These are phyloP conservation scores for Phytophthora pinifolia DNA, from an alignment of 352 stramenopile species.

Conservation along the genomic window DNA sequence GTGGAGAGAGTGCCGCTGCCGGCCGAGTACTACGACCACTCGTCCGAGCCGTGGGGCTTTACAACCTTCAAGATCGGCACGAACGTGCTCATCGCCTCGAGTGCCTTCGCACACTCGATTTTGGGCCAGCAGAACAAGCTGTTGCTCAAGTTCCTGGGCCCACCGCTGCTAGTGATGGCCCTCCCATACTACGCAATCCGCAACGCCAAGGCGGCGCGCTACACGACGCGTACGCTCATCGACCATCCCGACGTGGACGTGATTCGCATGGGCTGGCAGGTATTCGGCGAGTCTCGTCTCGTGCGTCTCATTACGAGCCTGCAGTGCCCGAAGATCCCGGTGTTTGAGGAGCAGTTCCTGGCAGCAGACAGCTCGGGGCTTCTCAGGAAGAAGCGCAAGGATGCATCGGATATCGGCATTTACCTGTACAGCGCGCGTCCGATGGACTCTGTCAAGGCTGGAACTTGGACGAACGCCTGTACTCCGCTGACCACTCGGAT, in stretches of 20 bases:
- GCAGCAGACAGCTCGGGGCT: slow-evolving; percentile 37
- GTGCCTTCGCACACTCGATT: slow-evolving; percentile 75
- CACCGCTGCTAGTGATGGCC: slow-evolving; percentile 57
- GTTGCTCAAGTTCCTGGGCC: slow-evolving; percentile 59
- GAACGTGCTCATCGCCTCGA: slow-evolving; percentile 76
- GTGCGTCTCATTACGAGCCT: slow-evolving; percentile 65
- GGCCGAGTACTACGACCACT: slow-evolving; percentile 83
- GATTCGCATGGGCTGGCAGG: slow-evolving; percentile 80
- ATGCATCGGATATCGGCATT: slow-evolving; percentile 65
- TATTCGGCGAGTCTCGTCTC: slow-evolving; percentile 83
- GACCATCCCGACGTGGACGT: slow-evolving; percentile 83
- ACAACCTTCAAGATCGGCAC: slow-evolving; percentile 85
- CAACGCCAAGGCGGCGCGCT: slow-evolving; percentile 65
- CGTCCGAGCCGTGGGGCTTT: slow-evolving; percentile 75
- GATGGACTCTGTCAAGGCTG: slow-evolving; percentile 56
- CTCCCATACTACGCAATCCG: slow-evolving; percentile 87
- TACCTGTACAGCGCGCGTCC: slow-evolving; percentile 71
- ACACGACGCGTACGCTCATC: slow-evolving; percentile 79
- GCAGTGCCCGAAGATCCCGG: slow-evolving; percentile 62
- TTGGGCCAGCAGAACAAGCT: slow-evolving; percentile 63
- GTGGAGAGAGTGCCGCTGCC: slow-evolving; percentile 81
- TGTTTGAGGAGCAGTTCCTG: slow-evolving; percentile 70
- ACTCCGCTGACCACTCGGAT: slow-evolving; percentile 58
- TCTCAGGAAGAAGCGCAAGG: slow-evolving; percentile 33
- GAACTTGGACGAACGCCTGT: slow-evolving; percentile 68